Base-by-base conservation (phyloP, 106 monocot genomes). In the Agapanthus africanus region DNA sequence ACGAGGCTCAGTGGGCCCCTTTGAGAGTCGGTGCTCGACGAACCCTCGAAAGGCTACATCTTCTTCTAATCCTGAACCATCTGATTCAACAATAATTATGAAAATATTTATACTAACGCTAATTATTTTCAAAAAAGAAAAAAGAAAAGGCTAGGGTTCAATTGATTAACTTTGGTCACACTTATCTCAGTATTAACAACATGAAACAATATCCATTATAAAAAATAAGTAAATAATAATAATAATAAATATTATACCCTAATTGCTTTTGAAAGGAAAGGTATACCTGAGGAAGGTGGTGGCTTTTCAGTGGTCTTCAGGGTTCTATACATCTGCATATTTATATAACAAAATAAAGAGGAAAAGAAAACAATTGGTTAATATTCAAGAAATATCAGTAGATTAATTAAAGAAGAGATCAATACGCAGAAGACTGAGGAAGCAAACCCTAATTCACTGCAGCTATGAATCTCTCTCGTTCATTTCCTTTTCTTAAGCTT, bases 271-370 rank as follows among this genome's bases (percentile, higher is more conserved):
- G 16, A 16, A 50, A 49, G 19, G 30, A 32, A 36, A 78, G 73
- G 77, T n/a, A n/a, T 86, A 93, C 93, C 93, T 82, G 93, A 87
- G 37, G 93, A 90, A 51, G 81, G 78, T 72, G 84, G 87, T 81
- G 90, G 87, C 66, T 80, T 90, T 79, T 94, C 93, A 87, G 93
- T 94, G 71, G 83, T 84, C 90, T 94, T 94, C 61, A 94, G 87
- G 70, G 93, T 94, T 63, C 93, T 87, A 81, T 94, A 94, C 93
- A 94, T 94, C 93, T 94, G 89, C 66, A 40, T 14, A n/a, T n/a
- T n/a, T n/a, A n/a, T n/a, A n/a, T 61, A 18, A 2, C 56, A 56
- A 56, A 30, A 13, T n/a, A n/a, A 25, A 52, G 23, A 76, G 59
- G 67, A 34, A 67, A 62, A 59, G 37, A 59, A 40, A 75, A n/a